Evolutionary conservation across 2,329 filamentous ascomycete species (phyloP), one percentile per base, ranked within the genome.

Genomic region (Seiridium cupressi): DNA sequence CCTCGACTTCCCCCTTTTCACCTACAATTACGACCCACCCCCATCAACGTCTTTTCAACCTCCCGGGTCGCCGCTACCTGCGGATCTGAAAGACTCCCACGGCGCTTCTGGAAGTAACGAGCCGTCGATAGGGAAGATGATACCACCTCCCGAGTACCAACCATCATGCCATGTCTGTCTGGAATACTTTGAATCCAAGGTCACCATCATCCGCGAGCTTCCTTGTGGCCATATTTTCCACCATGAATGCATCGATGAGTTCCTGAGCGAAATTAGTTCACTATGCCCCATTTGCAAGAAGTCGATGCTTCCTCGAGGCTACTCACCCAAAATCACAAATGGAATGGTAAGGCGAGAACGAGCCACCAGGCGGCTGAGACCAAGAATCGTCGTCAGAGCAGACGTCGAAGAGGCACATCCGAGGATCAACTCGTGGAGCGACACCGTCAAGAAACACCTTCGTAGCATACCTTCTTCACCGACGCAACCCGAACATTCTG

Each of bases 151-250:
- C 13, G 82, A 91, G 66, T 86, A 88, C 26, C 95, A 98, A 71
- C 88, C 91, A 0, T 88, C 84, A 2, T 98, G 95, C 71, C 87
- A 91, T n/a, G 97, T 98, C 57, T 99, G 95, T 70, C 82, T 96
- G 1, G 90, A 92, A 58, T 86, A 91, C 61, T 98, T 92, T 69
- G 82, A 89, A 35, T 83, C 87, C 13, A 84, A 85, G 44, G 76
- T 81, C 18, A 89, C 91, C 0, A 84, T 87, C 26, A 93, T 98
- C 59, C 89, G 93, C 59, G 91, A 97, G 74, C 80, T 98, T 3
- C 87, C 92, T 0, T 99, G 95, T 68, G 88, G 90, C 0, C 95
- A 99, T 72, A 94, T 98, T 60, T 99, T 93, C 74, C 94, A 99
- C 66, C 89, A 91, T 0, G 89, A 91, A 64, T 99, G 95, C 70